Conservation (phyloP, 202 grass and related monocot genomes). For the Cymbopogon flexuosus region DNA sequence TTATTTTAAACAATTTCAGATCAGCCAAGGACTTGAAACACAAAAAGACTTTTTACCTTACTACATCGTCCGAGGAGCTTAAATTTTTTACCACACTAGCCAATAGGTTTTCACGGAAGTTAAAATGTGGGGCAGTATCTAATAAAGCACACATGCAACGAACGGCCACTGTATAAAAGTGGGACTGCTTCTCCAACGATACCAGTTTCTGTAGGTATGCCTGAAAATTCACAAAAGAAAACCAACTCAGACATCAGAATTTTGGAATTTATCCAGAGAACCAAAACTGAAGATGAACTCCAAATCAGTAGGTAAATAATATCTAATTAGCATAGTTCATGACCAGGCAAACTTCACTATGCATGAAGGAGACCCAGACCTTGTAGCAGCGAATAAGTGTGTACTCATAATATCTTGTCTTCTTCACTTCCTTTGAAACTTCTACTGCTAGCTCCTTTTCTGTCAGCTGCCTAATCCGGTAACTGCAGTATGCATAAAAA, state of each 20-base stretch:
- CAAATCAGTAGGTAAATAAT: background rate
- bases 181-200: slow-evolving; percentile 60
- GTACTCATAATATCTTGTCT: slow-evolving; percentile 75
- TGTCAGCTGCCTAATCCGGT: slow-evolving; percentile 79
- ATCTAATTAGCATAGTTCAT: slow-evolving; percentile 9
- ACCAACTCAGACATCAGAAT: slow-evolving; percentile 26
- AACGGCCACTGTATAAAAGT: slow-evolving; percentile 53
- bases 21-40: background rate
- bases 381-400: slow-evolving; percentile 84
- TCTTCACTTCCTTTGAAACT: slow-evolving; percentile 81
- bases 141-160: slow-evolving; percentile 78
- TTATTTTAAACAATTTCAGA: background rate
- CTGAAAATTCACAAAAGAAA: slow-evolving; percentile 47
- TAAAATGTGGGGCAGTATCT: slow-evolving; percentile 88
- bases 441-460: slow-evolving; percentile 82
- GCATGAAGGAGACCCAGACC: slow-evolving; percentile 33
- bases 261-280: slow-evolving; percentile 6
- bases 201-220: slow-evolving; percentile 73
- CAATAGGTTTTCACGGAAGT: slow-evolving; percentile 76
- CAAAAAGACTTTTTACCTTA: slow-evolving; percentile 44
- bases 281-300: background rate
- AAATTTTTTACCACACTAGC: slow-evolving; percentile 66
- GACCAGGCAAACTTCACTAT: background rate
- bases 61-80: slow-evolving; percentile 83
- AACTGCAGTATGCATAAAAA: slow-evolving; percentile 45